These are phyloP conservation scores for Fusarium buharicum DNA, from an alignment of 2,329 filamentous ascomycete genomes.

Conservation along the genomic window DNA sequence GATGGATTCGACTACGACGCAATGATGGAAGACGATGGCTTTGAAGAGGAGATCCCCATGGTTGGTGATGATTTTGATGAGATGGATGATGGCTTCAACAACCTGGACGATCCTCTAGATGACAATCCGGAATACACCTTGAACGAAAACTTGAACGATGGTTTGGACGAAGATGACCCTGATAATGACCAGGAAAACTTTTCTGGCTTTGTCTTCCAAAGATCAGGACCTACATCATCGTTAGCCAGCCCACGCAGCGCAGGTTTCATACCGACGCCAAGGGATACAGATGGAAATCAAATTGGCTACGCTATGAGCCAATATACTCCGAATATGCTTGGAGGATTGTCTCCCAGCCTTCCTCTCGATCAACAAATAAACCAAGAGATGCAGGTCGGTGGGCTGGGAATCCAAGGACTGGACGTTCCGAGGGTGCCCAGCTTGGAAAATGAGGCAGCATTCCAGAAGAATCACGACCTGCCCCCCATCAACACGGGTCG, in stretches of 20 bases:
- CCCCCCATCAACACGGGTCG: slow-evolving; percentile 19
- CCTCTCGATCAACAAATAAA: slow-evolving; percentile 18
- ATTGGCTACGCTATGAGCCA: slow-evolving; percentile 68
- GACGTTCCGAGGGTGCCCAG: slow-evolving; percentile 31
- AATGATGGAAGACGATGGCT: slow-evolving; percentile 72
- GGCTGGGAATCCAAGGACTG: slow-evolving; percentile 58
- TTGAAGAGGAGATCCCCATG: slow-evolving; percentile 64
- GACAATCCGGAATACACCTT: slow-evolving; percentile 38
- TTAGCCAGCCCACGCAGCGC: slow-evolving; percentile 62
- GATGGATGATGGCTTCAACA: slow-evolving; percentile 41
- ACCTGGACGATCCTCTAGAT: slow-evolving; percentile 15
- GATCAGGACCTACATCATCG: slow-evolving; percentile 63
- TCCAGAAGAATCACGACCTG: slow-evolving; percentile 39
- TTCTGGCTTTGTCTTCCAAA: slow-evolving; percentile 67
- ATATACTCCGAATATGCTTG: slow-evolving; percentile 52
- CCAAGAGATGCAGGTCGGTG: slow-evolving; percentile 45
- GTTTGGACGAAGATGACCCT: slow-evolving; percentile 40
- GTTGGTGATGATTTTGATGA: slow-evolving; percentile 48
- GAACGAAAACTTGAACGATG: slow-evolving; percentile 37
- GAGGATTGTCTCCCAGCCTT: slow-evolving; percentile 31
- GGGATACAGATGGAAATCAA: slow-evolving; percentile 63
- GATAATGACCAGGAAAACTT: slow-evolving; percentile 65
- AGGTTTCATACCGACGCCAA: slow-evolving; percentile 62
- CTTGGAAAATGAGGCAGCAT: slow-evolving; percentile 36
- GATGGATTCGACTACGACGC: slow-evolving; percentile 70